Conservation (phyloP, 106 monocot species). For the Dendrobium catenatum region DNA sequence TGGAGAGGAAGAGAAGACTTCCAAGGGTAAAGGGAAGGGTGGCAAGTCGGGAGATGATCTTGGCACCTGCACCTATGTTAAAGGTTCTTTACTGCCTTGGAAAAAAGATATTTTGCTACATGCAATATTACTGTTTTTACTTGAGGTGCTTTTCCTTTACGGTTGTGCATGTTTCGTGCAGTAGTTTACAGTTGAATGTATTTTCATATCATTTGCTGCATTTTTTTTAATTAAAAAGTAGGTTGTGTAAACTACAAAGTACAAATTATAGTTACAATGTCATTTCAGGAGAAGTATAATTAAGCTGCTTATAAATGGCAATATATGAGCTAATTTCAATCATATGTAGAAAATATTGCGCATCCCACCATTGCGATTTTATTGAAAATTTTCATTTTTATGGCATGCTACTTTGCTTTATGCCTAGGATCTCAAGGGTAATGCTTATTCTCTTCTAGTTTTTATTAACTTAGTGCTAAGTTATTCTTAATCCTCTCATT, state of each 20-base stretch:
- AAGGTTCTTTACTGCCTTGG: conserved; percentile 29
- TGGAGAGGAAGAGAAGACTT: conserved; percentile 28
- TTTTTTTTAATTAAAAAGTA: not conserved
- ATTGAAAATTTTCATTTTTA: too few species aligned
- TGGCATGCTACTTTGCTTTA: too few species aligned
- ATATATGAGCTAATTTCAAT: not conserved
- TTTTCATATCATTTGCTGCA: not conserved
- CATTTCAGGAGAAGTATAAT: not conserved
- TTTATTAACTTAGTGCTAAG: too few species aligned
- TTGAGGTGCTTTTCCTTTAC: not conserved
- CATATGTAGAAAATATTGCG: too few species aligned
- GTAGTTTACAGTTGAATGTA: not conserved
- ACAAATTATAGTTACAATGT: not conserved
- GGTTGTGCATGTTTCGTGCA: not conserved
- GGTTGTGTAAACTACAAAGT: not conserved
- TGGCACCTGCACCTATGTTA: conserved; percentile 93
- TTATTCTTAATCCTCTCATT: too few species aligned
- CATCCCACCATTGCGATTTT: too few species aligned
- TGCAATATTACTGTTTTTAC: not conserved
- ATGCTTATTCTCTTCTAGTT: too few species aligned
- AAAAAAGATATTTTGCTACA: not conserved
- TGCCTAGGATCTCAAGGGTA: too few species aligned
- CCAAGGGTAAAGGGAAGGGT: conserved; percentile 73
- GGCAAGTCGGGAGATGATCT: conserved; percentile 78
- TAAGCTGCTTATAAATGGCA: not conserved